phyloP scores from a whole-genome alignment of 2,329 filamentous ascomycete genomes.

The Tolypocladium sp. region DNA sequence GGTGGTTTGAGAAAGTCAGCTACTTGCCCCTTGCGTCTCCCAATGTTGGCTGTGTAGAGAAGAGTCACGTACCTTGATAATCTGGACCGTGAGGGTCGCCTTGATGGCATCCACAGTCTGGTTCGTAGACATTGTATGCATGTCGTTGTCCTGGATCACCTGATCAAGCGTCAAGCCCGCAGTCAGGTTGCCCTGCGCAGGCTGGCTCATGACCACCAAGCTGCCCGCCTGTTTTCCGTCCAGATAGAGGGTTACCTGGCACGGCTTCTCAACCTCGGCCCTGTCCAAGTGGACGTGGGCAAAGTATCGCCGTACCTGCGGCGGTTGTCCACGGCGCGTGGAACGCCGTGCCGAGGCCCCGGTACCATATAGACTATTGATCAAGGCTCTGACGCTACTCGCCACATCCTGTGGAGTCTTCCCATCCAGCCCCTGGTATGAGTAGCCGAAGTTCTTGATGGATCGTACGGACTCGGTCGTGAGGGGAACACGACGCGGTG shows the following conservation, averaged over 20 bases:
- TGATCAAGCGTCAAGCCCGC: not conserved
- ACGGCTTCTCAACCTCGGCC: not conserved
- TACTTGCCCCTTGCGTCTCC: not conserved
- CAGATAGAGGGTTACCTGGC: not conserved
- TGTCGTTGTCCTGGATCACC: not conserved
- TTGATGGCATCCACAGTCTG: not conserved
- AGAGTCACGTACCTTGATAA: not conserved
- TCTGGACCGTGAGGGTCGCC: not conserved
- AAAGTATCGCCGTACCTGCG: not conserved
- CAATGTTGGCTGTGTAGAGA: too few relatives aligned
- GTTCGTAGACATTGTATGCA: not conserved
- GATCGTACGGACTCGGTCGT: conserved; percentile 31
- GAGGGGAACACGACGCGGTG: conserved; percentile 13
- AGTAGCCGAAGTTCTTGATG: conserved; percentile 26
- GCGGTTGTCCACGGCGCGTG: not conserved
- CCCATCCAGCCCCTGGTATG: conserved; percentile 27
- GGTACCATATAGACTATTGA: conserved; percentile 22
- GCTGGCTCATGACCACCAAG: not conserved
- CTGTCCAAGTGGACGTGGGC: not conserved
- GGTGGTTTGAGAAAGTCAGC: not conserved
- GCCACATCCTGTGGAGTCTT: conserved; percentile 18
- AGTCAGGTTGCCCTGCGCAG: not conserved
- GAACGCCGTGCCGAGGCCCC: not conserved
- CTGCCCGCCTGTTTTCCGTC: not conserved
- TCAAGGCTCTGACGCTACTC: conserved; percentile 5